phyloP scores from a whole-genome alignment of 108 stramenopile species.

The Skeletonema marinoi region DNA sequence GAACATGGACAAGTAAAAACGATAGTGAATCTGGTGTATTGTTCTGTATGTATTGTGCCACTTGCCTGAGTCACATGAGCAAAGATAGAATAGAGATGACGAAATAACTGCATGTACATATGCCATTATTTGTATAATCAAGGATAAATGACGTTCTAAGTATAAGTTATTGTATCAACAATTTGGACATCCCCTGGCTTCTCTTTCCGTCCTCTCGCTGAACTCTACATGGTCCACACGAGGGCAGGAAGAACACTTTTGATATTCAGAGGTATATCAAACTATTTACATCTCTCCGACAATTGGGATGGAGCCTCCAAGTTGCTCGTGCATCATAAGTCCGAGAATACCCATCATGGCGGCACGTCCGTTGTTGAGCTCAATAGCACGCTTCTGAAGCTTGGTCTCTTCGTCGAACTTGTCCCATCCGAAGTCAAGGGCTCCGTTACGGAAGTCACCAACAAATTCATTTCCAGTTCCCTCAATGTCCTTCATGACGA shows the following conservation, averaged over 20 bases:
- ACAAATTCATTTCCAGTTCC: conserved; percentile 63
- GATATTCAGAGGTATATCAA: neutral
- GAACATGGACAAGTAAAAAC: neutral
- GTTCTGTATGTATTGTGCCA: too few species aligned
- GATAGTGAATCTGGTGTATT: too few species aligned
- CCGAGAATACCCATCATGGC: conserved; percentile 72
- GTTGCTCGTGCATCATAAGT: conserved; percentile 63
- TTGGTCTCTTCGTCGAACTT: conserved; percentile 32
- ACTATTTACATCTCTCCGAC: conserved; percentile 32
- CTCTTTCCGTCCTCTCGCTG: neutral
- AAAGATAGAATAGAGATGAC: too few species aligned
- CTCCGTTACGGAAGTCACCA: conserved; percentile 77
- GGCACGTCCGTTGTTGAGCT: conserved; percentile 69
- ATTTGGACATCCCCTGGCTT: neutral
- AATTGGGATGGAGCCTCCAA: conserved; percentile 35
- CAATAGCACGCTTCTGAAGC: conserved; percentile 54
- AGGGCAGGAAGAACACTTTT: neutral
- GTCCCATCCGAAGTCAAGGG: conserved; percentile 52
- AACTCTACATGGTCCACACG: neutral
- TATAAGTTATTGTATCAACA: conserved; percentile 4
- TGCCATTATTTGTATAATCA: neutral
- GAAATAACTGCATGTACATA: too few species aligned
- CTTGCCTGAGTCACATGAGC: too few species aligned
- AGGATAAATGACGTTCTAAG: neutral
- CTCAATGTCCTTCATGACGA: conserved; percentile 71